Evolutionary conservation across 768 basidiomycete genomes (phyloP), one percentile per base, ranked within the genome.

Genomic region (Coprinopsis marcescibilis): DNA sequence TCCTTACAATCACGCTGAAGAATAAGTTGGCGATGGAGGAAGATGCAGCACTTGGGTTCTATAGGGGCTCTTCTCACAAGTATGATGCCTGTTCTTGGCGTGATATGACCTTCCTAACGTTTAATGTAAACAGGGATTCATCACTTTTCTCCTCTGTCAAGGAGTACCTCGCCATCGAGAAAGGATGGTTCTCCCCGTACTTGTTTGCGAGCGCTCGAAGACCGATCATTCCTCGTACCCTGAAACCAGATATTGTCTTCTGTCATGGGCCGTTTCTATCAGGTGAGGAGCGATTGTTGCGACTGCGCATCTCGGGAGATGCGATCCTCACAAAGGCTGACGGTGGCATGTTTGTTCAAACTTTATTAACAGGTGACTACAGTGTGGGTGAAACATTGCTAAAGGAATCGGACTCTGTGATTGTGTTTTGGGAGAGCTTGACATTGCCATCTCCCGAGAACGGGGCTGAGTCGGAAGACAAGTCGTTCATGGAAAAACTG

Each of bases 181-280:
- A 83, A 59, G 81, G 80, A 12, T 82, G 83, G 81, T 82, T 83
- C 61, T 77, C 73, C 11, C 80, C 80, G 0, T 81, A 82, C 56
- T 65, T 82, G 1, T 83, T 80, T 56, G 79, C 80, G 3, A 81
- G 78, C 47, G 70, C 69, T 2, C 71, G 77, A 8, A 61, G 80
- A 38, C 81, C 81, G 5, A 69, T 77, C 55, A 83, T 81, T 45
- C 80, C 77, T 1, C 68, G 81, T 32, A 69, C 70, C 19, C 76
- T 83, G 73, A 80, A 71, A 59, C 81, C 83, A 21, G 82, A 84
- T 59, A 64, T 83, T 7, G 61, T 81, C 10, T 83, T 83, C 55
- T 81, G 76, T 48, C 79, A 83, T 57, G 77, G 77, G 2, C 81
- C 80, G 6, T 83, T 83, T 64, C 64, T 82, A 26, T 63, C 65